Percentiles rank a stretch among this genome's conserved stretches.
These are phyloP conservation scores for Tephrocybe sp. DNA, from an alignment of 768 basidiomycete genomes.

Conservation along the genomic window DNA sequence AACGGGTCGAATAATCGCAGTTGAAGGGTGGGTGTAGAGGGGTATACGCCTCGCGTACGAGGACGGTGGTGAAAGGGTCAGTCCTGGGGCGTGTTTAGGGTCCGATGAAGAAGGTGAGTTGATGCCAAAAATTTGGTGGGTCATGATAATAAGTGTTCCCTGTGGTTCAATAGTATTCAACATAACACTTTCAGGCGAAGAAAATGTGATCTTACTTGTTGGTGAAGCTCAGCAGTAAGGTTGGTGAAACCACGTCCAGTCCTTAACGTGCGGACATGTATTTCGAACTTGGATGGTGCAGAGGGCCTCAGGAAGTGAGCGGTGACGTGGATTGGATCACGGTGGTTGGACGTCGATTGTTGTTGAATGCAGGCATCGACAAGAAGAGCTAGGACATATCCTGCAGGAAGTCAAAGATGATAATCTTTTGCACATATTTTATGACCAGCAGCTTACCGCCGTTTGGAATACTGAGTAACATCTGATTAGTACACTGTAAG, in stretches of 20 bases:
- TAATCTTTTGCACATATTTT: background rate
- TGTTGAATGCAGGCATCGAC: conserved; percentile 52
- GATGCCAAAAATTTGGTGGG: conserved; percentile 56
- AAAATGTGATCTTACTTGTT: conserved; percentile 36
- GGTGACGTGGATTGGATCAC: conserved; percentile 58
- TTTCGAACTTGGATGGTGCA: conserved; percentile 36
- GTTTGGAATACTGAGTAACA: conserved; percentile 41
- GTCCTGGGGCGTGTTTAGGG: conserved; percentile 17
- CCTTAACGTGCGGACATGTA: conserved; percentile 47
- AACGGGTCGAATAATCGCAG: conserved; percentile 22
- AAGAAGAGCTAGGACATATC: conserved; percentile 55
- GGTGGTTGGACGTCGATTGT: conserved; percentile 41
- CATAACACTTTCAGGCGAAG: background rate
- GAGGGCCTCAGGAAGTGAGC: conserved; percentile 56
- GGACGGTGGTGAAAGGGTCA: conserved; percentile 47
- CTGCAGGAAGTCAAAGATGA: conserved; percentile 25
- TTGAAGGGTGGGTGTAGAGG: conserved; percentile 50
- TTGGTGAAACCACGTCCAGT: conserved; percentile 53
- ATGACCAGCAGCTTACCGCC: conserved; percentile 37
- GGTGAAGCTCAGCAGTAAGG: conserved; percentile 55
- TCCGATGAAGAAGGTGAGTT: conserved; percentile 30
- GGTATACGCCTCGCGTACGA: conserved; percentile 60
- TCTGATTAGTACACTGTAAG: conserved; percentile 6
- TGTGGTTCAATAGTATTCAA: conserved; percentile 18
- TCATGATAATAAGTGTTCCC: conserved; percentile 44